Base-by-base conservation (phyloP, 176 grass and related monocot genomes). In the Ananas comosus region DNA sequence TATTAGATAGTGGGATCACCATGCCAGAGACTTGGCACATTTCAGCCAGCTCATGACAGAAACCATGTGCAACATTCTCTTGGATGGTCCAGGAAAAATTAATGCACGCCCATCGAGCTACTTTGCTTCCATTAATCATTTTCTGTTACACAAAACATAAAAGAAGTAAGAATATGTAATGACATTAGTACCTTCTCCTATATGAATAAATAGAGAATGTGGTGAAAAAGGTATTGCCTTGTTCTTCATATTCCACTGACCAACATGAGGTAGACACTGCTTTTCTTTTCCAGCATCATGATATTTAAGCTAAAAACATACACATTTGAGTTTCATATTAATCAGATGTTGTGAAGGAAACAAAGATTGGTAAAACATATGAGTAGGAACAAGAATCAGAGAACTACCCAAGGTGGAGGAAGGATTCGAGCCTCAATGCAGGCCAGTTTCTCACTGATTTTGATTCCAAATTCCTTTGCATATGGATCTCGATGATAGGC, bases 241-340 rank as follows among this genome's bases (percentile, higher is more conserved):
- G 53, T 82, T 86, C 19, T 85, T 90, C 92, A 92, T 91, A 63
- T 96, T 96, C 92, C 92, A 92, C 53, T 89, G 88, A 66, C 92
- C 92, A 10, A 89, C 50, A 12, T 8, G 48, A 76, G 92, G 92
- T 73, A 17, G 64, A 52, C 88, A 89, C 1, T 76, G 53, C 49
- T 78, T 92, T 19, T 96, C 81, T 65, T 73, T 67, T 64, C 92
- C 92, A 27, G 86, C 73, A 13, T 96, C 81, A 16, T 90, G 86
- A 72, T 96, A 96, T 69, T 96, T 96, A 66, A 92, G 82, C 88
- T 96, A 69, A 77, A 72, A 68, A 53, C 1, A 64, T 11, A 42
- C 33, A 42, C 29, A 89, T 21, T 16, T 63, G 21, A 68, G 74
- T 42, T 50, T 72, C 2, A 53, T 27, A 72, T 29, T 21, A 51